Evolutionary conservation across 495 filamentous ascomycete species (phyloP), one percentile per base, ranked within the genome.

Genomic region (Podospora appendiculata): DNA sequence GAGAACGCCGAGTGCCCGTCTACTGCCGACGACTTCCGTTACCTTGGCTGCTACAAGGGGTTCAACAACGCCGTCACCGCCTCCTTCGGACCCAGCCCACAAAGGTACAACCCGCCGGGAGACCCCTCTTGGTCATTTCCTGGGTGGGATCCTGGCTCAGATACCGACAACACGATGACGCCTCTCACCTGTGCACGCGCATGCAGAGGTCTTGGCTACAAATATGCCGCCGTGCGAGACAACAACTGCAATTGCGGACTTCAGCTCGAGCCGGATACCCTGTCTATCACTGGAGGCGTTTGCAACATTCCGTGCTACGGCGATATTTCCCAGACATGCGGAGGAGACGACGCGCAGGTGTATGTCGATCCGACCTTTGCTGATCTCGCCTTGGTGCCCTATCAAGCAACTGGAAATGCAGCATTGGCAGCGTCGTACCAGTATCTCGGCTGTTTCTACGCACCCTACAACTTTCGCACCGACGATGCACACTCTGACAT

Each of bases 191-290:
- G 65, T 43, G 50, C 50, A 33, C 46, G 46, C 10, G 51, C 45
- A 17, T 67, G 65, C 52, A 51, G 64, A 36, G 58, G 48, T 6
- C 55, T 51, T 25, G 65, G 65, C 32, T 67, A 53, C 52, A 63
- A 61, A 42, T 67, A 51, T 32, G 12, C 64, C 12, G 47, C 56
- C 18, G 18, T 65, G 32, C 45, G 41, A 12, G 39, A 57, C 41
- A 59, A 59, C 42, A n/a, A 32, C 10, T 64, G 58, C 51, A 41
- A 38, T 40, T 67, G 61, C 51, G 59, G 57, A 13, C 57, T 54
- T 7, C 55, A 54, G 55, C 42, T 61, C 12, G 25, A 25, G 25
- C 58, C 60, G 8, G 12, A 13, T 5, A 47, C 18, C 0, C 48
- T 53, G 11, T 1, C n/a, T 17, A 11, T 42, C 0, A 16, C n/a